Conservation (phyloP, 225 moss, liverwort and hornwort species). For the Pleurozium schreberi region DNA sequence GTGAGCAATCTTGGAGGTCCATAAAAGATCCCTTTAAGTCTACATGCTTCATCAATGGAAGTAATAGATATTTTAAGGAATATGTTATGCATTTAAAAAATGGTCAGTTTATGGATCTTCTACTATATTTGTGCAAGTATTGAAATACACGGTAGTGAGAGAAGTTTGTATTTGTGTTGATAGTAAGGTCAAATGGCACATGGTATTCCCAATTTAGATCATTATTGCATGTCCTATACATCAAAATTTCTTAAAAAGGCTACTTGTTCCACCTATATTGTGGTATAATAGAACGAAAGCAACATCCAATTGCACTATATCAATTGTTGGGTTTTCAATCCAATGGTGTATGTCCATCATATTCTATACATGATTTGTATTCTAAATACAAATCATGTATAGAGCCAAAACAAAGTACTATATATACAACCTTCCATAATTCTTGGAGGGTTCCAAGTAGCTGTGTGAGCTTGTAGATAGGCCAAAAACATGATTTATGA, state of each 20-base stretch:
- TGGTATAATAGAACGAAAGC: background rate
- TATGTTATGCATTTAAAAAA: too few species aligned
- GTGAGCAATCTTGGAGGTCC: too few species aligned
- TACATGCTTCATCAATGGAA: too few species aligned
- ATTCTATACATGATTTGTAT: background rate
- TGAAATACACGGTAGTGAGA: fast-evolving
- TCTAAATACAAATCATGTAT: too few species aligned
- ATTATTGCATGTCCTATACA: background rate
- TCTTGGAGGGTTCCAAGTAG: background rate
- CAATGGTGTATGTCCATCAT: background rate
- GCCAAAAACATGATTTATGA: too few species aligned
- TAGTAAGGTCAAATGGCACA: fast-evolving
- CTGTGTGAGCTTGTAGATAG: fast-evolving
- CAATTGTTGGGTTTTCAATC: background rate
- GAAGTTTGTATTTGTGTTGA: background rate
- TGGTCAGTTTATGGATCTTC: too few species aligned
- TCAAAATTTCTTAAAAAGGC: too few species aligned
- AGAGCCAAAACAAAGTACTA: background rate
- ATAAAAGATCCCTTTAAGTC: too few species aligned
- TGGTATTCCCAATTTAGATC: background rate
- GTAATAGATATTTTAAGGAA: too few species aligned
- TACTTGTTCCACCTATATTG: fast-evolving
- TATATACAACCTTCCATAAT: background rate
- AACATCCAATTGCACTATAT: background rate
- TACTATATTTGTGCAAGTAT: background rate